A percentile compares a stretch with the other conserved stretches of the same genome.
These are phyloP conservation scores for Adiantum capillusveneris DNA, from an alignment of 75 land plant genomes.

Conservation along the genomic window DNA sequence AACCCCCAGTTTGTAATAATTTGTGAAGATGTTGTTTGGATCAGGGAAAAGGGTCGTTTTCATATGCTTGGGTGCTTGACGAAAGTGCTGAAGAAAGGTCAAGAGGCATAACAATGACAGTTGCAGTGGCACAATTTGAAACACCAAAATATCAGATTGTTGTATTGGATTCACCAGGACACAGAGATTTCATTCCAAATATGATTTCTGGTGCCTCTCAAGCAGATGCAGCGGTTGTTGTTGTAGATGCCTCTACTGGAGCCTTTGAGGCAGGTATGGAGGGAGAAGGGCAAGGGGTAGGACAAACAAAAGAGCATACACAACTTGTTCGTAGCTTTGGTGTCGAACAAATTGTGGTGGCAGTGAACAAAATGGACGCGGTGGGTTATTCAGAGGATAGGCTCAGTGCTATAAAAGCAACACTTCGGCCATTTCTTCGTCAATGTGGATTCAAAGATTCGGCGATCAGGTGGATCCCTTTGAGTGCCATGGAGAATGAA, in stretches of 20 bases:
- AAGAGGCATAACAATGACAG: slow-evolving; percentile 94
- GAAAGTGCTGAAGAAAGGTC: slow-evolving; percentile 93
- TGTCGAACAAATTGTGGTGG: slow-evolving; percentile 84
- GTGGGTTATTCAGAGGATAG: slow-evolving; percentile 77
- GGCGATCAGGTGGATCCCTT: slow-evolving; percentile 63
- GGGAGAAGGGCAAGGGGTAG: slow-evolving; percentile 48
- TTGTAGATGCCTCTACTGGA: slow-evolving; percentile 86
- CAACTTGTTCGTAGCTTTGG: slow-evolving; percentile 91
- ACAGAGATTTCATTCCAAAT: slow-evolving; percentile 97
- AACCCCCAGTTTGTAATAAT: too few relatives aligned
- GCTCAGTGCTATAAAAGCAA: slow-evolving; percentile 58
- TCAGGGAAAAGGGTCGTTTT: slow-evolving; percentile 98
- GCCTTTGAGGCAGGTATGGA: slow-evolving; percentile 94
- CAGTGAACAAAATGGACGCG: slow-evolving; percentile 89
- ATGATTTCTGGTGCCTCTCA: slow-evolving; percentile 97
- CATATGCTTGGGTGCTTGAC: slow-evolving; percentile 98
- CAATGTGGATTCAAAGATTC: slow-evolving; percentile 85
- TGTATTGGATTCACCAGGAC: slow-evolving; percentile 93
- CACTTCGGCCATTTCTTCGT: slow-evolving; percentile 62
- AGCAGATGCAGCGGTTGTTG: slow-evolving; percentile 98
- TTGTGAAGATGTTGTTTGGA: slow-evolving; percentile 9
- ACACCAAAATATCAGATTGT: slow-evolving; percentile 69
- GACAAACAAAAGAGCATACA: slow-evolving; percentile 91
- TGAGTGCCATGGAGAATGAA: slow-evolving; percentile 85
- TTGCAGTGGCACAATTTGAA: slow-evolving; percentile 89